phyloP scores from a whole-genome alignment of 2,329 filamentous ascomycete genomes.

The Colletotrichum kahawae region DNA sequence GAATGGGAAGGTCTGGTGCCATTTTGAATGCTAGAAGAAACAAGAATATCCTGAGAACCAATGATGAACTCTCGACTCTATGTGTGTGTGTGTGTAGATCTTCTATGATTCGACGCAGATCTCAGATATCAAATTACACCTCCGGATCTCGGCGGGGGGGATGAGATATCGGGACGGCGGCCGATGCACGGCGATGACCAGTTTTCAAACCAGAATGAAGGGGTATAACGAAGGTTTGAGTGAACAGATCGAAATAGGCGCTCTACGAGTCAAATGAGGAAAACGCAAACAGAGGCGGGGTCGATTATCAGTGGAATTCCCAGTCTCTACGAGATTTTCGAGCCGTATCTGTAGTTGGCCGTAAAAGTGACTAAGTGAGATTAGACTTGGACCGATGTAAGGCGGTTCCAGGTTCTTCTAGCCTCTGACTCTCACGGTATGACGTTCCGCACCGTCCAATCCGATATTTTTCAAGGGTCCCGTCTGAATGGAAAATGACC shows the following conservation, averaged over 20 bases:
- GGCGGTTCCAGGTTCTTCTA: constrained; percentile 21
- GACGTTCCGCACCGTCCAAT: neutral
- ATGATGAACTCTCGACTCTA: neutral
- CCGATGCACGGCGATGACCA: neutral
- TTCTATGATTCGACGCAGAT: neutral
- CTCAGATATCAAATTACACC: neutral
- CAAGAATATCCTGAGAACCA: neutral
- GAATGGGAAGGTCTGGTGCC: constrained; percentile 48
- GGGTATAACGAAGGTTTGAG: neutral
- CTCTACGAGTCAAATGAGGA: neutral
- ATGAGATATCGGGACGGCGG: neutral
- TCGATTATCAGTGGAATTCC: neutral
- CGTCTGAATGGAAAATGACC: neutral
- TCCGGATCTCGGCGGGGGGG: neutral
- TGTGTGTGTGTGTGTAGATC: neutral
- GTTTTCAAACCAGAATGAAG: neutral
- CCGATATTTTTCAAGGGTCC: constrained; percentile 10
- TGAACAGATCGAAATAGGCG: neutral
- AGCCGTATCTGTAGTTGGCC: neutral
- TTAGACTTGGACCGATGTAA: neutral
- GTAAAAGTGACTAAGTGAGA: constrained; percentile 10
- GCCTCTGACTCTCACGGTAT: constrained; percentile 10
- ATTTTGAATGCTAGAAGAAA: constrained; percentile 29
- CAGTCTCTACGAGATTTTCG: neutral
- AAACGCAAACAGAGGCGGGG: neutral